These are phyloP conservation scores for Mucor sp. DNA, from an alignment of 371 early-diverging fungal species.

Conservation along the genomic window DNA sequence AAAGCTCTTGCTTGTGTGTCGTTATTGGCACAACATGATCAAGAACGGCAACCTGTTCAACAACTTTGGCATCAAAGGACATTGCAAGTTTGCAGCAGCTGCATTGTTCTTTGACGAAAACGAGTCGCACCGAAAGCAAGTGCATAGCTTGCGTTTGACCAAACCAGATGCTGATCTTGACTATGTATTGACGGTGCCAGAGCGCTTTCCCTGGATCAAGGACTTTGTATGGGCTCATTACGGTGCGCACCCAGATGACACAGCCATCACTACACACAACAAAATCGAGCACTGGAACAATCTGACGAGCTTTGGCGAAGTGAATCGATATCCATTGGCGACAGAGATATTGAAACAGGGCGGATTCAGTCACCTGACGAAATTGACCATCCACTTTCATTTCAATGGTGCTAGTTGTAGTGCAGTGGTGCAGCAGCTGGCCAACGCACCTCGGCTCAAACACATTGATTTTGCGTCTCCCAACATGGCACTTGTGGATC, in stretches of 20 bases:
- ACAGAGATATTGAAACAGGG: neutral
- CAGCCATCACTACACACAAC: neutral
- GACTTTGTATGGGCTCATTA: conserved; percentile 3
- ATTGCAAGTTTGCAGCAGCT: neutral
- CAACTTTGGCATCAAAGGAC: neutral
- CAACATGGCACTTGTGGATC: neutral
- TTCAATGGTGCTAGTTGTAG: neutral
- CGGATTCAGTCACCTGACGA: neutral
- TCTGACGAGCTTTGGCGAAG: neutral
- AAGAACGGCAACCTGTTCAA: neutral
- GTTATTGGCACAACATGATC: neutral
- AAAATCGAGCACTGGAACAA: neutral
- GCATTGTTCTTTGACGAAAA: neutral
- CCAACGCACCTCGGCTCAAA: neutral
- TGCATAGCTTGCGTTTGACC: neutral
- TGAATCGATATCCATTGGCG: neutral
- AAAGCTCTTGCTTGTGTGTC: neutral
- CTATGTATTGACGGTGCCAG: neutral
- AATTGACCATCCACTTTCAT: neutral
- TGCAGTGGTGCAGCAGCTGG: neutral
- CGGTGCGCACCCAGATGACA: neutral
- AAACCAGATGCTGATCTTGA: neutral
- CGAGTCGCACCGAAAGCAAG: neutral
- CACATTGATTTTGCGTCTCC: neutral
- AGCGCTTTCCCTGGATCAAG: neutral